Percentiles rank a stretch among this genome's conserved stretches.
Evolutionary conservation across 805 yeast species (phyloP).

Genomic region (Danielia oregonensis): DNA sequence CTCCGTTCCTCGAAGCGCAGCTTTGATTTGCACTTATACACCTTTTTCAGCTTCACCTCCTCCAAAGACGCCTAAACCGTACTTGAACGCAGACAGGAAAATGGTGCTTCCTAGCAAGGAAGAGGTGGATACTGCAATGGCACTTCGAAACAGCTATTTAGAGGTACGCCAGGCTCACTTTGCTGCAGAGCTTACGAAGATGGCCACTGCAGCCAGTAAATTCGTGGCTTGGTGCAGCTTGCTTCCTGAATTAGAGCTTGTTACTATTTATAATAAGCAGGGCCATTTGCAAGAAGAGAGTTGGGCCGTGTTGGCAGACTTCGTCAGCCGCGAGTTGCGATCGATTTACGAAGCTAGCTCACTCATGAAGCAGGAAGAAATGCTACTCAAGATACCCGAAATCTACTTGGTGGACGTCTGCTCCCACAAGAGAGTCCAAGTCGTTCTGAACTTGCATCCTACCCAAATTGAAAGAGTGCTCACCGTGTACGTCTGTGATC

Average conservation of each 20-base stretch:
- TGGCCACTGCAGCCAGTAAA: background rate
- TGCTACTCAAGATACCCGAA: background rate
- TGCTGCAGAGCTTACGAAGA: background rate
- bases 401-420: background rate
- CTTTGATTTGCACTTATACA: background rate
- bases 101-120: background rate
- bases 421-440: too few species aligned
- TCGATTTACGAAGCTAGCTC: background rate
- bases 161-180: background rate
- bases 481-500: too few species aligned
- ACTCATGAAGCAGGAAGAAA: background rate
- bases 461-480: too few species aligned
- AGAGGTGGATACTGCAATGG: background rate
- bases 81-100: background rate
- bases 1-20: background rate
- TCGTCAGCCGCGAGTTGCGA: background rate
- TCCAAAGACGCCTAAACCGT: background rate
- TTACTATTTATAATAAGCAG: background rate
- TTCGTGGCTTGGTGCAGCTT: background rate
- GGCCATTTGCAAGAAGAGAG: background rate
- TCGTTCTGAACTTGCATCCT: too few species aligned
- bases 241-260: background rate
- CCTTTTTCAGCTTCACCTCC: background rate
- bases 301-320: background rate
- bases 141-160: background rate